Percentiles rank a stretch among this genome's conserved stretches.
phyloP scores from a whole-genome alignment of 352 stramenopile genomes.

The Blastocystis sp. region DNA sequence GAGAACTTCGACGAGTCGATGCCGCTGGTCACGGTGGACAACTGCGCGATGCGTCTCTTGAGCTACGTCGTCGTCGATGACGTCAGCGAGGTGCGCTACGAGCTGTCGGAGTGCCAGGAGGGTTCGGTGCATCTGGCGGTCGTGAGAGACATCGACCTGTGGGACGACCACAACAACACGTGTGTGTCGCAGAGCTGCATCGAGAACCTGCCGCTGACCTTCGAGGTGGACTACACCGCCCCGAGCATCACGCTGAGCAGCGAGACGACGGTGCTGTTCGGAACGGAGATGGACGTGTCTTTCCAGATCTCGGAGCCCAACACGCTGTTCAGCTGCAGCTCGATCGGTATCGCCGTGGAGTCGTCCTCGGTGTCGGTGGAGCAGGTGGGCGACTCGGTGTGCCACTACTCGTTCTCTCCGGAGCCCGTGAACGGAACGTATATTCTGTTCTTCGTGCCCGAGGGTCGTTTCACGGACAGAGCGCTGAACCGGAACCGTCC shows the following conservation, averaged over 20 bases:
- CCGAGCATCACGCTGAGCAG: not conserved
- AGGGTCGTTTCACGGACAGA: not conserved
- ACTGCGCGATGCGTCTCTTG: not conserved
- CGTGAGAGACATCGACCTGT: not conserved
- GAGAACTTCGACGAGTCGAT: not conserved
- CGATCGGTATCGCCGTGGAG: slow-evolving; percentile 26
- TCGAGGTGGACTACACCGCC: not conserved
- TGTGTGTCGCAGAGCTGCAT: not conserved
- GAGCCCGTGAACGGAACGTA: slow-evolving; percentile 43
- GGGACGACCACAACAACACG: not conserved
- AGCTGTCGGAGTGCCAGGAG: not conserved
- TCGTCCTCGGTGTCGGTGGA: not conserved
- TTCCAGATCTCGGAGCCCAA: slow-evolving; percentile 1
- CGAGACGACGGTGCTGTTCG: not conserved
- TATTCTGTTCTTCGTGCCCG: slow-evolving; percentile 31
- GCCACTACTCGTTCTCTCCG: slow-evolving; percentile 5
- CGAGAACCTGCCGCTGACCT: not conserved
- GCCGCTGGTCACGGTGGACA: not conserved
- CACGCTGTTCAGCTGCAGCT: not conserved
- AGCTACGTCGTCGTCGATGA: not conserved
- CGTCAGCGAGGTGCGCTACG: not conserved
- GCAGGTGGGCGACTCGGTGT: not conserved
- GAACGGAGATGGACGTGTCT: not conserved
- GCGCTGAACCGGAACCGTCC: not conserved
- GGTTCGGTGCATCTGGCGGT: not conserved